phyloP scores from a whole-genome alignment of 108 stramenopile species.

The Nitzschia sp. region DNA sequence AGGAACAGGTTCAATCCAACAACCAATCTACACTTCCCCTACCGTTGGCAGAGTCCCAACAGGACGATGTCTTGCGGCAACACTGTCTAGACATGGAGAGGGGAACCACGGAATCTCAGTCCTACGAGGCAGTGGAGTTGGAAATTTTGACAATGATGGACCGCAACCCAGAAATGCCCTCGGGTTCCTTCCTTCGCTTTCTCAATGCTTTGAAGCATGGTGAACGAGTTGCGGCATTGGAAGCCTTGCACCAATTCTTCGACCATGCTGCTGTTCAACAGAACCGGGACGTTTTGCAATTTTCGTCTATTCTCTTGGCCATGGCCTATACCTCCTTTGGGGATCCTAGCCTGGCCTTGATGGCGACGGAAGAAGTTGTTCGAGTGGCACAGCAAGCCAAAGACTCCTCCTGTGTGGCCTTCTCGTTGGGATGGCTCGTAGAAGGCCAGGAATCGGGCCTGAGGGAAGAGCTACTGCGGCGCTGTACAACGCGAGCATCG shows the following conservation, averaged over 20 bases:
- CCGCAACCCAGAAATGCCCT: conserved; percentile 75
- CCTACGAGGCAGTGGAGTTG: conserved; percentile 36
- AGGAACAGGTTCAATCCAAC: background rate
- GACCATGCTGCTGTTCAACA: conserved; percentile 85
- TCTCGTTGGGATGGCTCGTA: conserved; percentile 74
- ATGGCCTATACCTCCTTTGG: conserved; percentile 74
- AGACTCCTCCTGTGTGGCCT: conserved; percentile 78
- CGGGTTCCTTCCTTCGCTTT: conserved; percentile 78
- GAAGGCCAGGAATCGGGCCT: conserved; percentile 19
- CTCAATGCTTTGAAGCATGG: conserved; percentile 73
- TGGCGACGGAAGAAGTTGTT: conserved; percentile 90
- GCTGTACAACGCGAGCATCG: conserved; percentile 40
- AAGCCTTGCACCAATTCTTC: conserved; percentile 90
- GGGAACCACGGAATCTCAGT: background rate
- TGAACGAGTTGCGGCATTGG: conserved; percentile 77
- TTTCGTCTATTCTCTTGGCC: conserved; percentile 80
- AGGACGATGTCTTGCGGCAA: conserved; percentile 32
- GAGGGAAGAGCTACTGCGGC: conserved; percentile 31
- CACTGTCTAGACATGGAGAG: conserved; percentile 26
- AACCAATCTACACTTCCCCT: conserved; percentile 7
- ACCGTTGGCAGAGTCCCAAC: conserved; percentile 39
- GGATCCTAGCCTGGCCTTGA: conserved; percentile 57
- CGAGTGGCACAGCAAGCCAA: conserved; percentile 91
- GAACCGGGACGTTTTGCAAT: conserved; percentile 64
- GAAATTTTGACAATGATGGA: conserved; percentile 32